Percentiles rank a stretch among this genome's conserved stretches.
These are phyloP conservation scores for Candida orba DNA, from an alignment of 805 yeast species.

Conservation along the genomic window DNA sequence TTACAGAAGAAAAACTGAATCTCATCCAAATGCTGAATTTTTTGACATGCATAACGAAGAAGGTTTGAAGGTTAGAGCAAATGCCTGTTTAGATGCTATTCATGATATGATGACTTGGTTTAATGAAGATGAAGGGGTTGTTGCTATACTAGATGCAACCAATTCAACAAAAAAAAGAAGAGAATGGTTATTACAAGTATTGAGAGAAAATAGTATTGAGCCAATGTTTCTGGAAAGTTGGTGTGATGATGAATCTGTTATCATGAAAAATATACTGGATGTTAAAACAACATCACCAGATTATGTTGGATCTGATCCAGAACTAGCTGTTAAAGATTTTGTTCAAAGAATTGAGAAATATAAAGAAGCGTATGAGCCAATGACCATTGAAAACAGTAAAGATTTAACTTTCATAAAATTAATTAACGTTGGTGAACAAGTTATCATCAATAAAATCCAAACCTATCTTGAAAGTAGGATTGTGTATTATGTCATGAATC, in stretches of 20 bases:
- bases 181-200: conserved; percentile 49
- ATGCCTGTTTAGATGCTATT: conserved; percentile 68
- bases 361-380: conserved; percentile 68
- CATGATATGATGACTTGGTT: conserved; percentile 85
- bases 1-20: conserved; percentile 61
- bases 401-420: conserved; percentile 80
- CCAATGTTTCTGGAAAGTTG: conserved; percentile 91
- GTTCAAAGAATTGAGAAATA: conserved; percentile 66
- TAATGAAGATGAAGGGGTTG: conserved; percentile 69
- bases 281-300: conserved; percentile 59
- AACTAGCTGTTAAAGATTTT: conserved; percentile 66
- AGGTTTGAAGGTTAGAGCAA: conserved; percentile 54
- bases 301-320: conserved; percentile 43
- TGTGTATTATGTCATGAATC: conserved; percentile 91
- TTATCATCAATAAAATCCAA: conserved; percentile 80
- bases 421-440: conserved; percentile 81
- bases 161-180: conserved; percentile 76
- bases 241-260: conserved; percentile 77
- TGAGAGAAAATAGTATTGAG: conserved; percentile 62
- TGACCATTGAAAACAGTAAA: conserved; percentile 41
- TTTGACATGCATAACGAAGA: conserved; percentile 62
- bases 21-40: conserved; percentile 68
- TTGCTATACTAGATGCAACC: conserved; percentile 91
- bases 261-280: conserved; percentile 74
- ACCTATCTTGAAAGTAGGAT: conserved; percentile 87